phyloP scores from a whole-genome alignment of 2,329 filamentous ascomycete species.

The Beauveria rudraprayagi region DNA sequence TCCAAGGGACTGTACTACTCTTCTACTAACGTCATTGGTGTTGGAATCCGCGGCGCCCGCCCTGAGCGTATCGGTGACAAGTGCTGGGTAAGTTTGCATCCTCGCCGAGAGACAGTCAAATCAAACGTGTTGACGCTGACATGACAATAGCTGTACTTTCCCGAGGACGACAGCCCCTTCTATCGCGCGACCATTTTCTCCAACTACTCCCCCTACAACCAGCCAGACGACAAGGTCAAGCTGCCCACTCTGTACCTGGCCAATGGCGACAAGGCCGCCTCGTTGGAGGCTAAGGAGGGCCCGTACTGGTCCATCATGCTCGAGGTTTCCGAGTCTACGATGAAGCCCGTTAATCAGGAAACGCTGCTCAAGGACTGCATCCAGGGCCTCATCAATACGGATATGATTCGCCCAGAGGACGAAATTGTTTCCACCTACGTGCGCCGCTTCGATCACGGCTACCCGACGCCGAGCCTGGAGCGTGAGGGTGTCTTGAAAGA shows the following conservation, averaged over 20 bases:
- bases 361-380: conserved; percentile 87
- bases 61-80: conserved; percentile 97
- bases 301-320: conserved; percentile 99
- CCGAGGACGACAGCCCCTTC: conserved; percentile 97
- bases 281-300: conserved; percentile 67
- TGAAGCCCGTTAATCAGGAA: conserved; percentile 87
- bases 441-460: conserved; percentile 95
- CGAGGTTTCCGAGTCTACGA: conserved; percentile 88
- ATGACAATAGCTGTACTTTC: conserved; percentile 74
- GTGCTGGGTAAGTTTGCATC: conserved; percentile 67
- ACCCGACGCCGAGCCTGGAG: conserved; percentile 91
- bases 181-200: conserved; percentile 99
- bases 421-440: conserved; percentile 98
- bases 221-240: conserved; percentile 74
- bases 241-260: conserved; percentile 80
- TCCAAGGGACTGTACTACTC: conserved; percentile 95
- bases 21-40: conserved; percentile 92
- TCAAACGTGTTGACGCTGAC: conserved; percentile 22
- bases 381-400: conserved; percentile 93
- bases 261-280: conserved; percentile 72
- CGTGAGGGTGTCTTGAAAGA: conserved; percentile 89
- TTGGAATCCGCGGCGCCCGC: conserved; percentile 83
- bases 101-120: neutral
- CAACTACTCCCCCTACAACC: conserved; percentile 99
- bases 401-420: conserved; percentile 84